Evolutionary conservation across 305 asterid genomes (phyloP).

Genomic region (Fraxinus sp.): DNA sequence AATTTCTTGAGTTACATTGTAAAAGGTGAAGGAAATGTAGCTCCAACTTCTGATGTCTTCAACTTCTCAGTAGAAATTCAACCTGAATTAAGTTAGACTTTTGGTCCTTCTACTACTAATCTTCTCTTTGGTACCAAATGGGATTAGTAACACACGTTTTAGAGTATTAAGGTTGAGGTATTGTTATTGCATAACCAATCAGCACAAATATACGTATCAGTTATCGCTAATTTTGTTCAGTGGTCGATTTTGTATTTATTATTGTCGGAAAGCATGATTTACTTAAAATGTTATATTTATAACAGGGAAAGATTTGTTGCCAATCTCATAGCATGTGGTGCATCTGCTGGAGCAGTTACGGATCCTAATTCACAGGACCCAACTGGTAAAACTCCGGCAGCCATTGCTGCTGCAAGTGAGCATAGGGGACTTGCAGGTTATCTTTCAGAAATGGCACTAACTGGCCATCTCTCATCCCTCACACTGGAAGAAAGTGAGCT

Average conservation of each 20-base stretch:
- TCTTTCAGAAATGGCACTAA: constrained; percentile 84
- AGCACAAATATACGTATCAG: background rate
- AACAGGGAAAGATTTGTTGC: constrained; percentile 96
- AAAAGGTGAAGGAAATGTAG: background rate
- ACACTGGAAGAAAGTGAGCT: constrained; percentile 65
- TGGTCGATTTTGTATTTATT: background rate
- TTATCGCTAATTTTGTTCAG: background rate
- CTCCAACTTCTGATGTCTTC: background rate
- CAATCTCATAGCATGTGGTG: constrained; percentile 89
- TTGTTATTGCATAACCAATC: background rate
- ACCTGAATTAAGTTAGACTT: background rate
- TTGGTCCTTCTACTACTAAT: background rate
- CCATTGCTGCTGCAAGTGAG: constrained; percentile 64
- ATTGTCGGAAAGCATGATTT: background rate
- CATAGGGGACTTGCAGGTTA: constrained; percentile 94
- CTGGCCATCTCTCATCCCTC: constrained; percentile 88
- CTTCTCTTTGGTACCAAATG: background rate
- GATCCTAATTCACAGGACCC: constrained; percentile 78
- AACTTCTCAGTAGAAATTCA: background rate
- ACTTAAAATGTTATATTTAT: constrained; percentile 16
- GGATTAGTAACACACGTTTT: background rate
- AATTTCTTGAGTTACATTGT: background rate
- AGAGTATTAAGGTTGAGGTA: background rate
- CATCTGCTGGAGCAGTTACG: constrained; percentile 89
- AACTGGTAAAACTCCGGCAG: constrained; percentile 81